These are phyloP conservation scores for Trichoderma asperellum DNA, from an alignment of 2,329 filamentous ascomycete genomes.

Conservation along the genomic window DNA sequence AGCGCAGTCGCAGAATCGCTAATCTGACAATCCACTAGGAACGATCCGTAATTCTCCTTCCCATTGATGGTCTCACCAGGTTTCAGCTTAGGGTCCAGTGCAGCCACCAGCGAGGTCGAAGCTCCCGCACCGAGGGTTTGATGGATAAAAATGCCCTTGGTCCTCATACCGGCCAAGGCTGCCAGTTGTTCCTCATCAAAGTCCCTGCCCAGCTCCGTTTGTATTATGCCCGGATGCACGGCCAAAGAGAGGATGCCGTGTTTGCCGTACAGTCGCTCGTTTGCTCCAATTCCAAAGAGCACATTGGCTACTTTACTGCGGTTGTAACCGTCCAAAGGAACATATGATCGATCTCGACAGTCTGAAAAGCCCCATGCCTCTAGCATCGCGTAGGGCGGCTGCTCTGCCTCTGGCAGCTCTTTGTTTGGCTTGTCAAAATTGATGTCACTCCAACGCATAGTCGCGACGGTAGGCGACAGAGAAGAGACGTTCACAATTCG, in stretches of 20 bases:
- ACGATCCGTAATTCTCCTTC: conserved; percentile 38
- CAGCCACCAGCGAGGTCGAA: conserved; percentile 40
- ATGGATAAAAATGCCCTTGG: conserved; percentile 15
- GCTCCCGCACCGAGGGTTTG: conserved; percentile 37
- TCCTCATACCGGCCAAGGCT: conserved; percentile 26
- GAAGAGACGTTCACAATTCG: conserved; percentile 51
- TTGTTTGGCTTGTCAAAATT: conserved; percentile 45
- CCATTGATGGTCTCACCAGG: conserved; percentile 24
- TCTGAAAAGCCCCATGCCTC: conserved; percentile 31
- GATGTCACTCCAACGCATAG: conserved; percentile 48
- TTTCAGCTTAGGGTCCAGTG: conserved; percentile 39
- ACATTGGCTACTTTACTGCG: conserved; percentile 39
- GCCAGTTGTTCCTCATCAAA: conserved; percentile 30
- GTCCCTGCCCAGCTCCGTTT: conserved; percentile 39
- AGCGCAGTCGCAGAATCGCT: conserved; percentile 26
- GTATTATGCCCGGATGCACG: conserved; percentile 42
- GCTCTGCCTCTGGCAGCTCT: conserved; percentile 32
- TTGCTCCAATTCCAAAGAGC: conserved; percentile 37
- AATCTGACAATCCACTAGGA: conserved; percentile 38
- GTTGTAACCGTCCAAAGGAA: conserved; percentile 37
- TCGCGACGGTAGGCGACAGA: conserved; percentile 44
- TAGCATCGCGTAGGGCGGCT: conserved; percentile 28
- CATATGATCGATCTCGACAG: conserved; percentile 32
- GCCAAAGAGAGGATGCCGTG: conserved; percentile 41
- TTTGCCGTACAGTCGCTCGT: conserved; percentile 35